Evolutionary conservation across 2,329 filamentous ascomycete species (phyloP).

Genomic region (Trichoderma sp.): DNA sequence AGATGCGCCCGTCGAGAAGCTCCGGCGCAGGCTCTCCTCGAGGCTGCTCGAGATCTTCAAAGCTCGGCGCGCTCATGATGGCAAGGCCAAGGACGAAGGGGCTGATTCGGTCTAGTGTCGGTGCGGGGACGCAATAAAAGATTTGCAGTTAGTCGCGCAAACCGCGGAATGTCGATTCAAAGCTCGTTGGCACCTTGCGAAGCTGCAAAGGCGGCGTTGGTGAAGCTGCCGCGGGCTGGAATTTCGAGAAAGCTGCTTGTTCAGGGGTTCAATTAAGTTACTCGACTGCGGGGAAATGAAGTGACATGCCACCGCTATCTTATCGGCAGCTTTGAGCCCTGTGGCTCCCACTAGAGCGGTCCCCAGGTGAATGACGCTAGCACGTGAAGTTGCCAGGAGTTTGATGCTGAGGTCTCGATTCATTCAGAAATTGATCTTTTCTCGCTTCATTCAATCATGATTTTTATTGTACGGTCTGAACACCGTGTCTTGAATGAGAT

Average conservation of each 20-base stretch:
- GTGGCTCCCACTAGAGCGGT: neutral
- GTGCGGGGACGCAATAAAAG: neutral
- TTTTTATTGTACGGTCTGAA: neutral
- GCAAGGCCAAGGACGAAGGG: neutral
- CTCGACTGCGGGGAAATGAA: conserved; percentile 22
- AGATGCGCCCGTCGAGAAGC: conserved; percentile 73
- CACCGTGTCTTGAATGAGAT: neutral
- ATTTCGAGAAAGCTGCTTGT: neutral
- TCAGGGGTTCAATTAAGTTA: conserved; percentile 12
- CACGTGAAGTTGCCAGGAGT: conserved; percentile 16
- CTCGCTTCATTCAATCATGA: neutral
- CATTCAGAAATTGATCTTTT: too few relatives aligned
- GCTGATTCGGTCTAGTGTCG: neutral
- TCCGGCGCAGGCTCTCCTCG: conserved; percentile 54
- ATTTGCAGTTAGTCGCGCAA: neutral
- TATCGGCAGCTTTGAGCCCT: conserved; percentile 13
- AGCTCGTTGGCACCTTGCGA: neutral
- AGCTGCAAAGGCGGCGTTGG: neutral
- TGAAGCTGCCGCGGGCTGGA: neutral
- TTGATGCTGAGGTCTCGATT: neutral
- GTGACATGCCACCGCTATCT: conserved; percentile 21
- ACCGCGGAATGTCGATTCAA: neutral
- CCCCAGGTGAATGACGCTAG: neutral
- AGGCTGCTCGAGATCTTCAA: conserved; percentile 31
- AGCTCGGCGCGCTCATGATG: conserved; percentile 31